phyloP scores from a whole-genome alignment of 345 rosid genomes.

The Ailanthus altissimus region DNA sequence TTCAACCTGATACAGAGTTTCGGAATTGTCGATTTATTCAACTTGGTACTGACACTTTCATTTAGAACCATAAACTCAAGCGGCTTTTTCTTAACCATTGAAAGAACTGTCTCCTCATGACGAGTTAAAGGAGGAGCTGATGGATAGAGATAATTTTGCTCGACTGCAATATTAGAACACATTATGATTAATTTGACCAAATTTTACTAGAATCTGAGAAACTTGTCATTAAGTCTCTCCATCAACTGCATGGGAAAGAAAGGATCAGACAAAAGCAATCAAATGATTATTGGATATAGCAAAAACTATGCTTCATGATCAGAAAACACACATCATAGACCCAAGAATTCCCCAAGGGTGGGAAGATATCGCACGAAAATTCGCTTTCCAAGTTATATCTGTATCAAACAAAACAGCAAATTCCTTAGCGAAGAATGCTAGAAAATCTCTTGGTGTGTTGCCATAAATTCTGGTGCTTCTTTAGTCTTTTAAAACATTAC shows the following conservation, averaged over 20 bases:
- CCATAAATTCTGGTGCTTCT: background rate
- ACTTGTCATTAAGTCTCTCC: background rate
- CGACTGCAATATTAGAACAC: slow-evolving; percentile 59
- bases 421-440: background rate
- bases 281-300: background rate
- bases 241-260: slow-evolving; percentile 1
- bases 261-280: background rate
- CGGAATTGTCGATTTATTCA: slow-evolving; percentile 65
- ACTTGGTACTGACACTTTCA: slow-evolving; percentile 44
- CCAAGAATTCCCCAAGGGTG: background rate
- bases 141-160: slow-evolving; percentile 71
- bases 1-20: slow-evolving; percentile 87
- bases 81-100: slow-evolving; percentile 62
- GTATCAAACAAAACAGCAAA: slow-evolving; percentile 2
- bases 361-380: background rate
- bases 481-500: background rate
- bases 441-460: background rate
- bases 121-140: slow-evolving; percentile 95
- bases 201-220: background rate
- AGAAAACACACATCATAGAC: background rate
- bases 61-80: slow-evolving; percentile 53
- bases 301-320: background rate
- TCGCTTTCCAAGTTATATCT: background rate
- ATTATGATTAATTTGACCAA: slow-evolving; percentile 19
- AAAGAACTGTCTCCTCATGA: slow-evolving; percentile 61